These are phyloP conservation scores for Ophiostoma sp. DNA, from an alignment of 2,329 filamentous ascomycete genomes.

Conservation along the genomic window DNA sequence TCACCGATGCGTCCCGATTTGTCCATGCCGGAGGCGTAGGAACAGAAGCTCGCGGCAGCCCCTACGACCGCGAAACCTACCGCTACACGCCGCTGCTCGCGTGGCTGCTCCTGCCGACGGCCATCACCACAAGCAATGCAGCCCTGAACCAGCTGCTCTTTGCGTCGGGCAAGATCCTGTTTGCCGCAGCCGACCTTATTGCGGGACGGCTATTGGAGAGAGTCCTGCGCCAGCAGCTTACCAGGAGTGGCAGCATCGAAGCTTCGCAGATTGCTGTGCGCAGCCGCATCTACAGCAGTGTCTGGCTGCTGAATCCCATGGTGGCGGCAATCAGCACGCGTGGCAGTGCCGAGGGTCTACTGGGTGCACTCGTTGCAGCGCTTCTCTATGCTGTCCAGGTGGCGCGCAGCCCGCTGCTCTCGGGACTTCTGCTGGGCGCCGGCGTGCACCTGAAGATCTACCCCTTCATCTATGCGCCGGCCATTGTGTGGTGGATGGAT, in stretches of 20 bases:
- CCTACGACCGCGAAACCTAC: constrained; percentile 89
- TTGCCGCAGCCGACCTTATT: constrained; percentile 74
- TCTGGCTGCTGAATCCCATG: constrained; percentile 97
- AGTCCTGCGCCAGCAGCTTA: constrained; percentile 31
- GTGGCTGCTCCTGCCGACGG: constrained; percentile 82
- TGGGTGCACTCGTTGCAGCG: constrained; percentile 77
- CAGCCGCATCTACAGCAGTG: constrained; percentile 67
- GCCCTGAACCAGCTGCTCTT: constrained; percentile 50
- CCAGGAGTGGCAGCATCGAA: neutral
- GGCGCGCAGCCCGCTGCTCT: constrained; percentile 54
- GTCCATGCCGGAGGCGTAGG: constrained; percentile 41
- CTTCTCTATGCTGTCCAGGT: constrained; percentile 73
- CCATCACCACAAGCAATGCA: constrained; percentile 43
- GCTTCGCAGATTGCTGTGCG: constrained; percentile 35
- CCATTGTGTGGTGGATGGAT: constrained; percentile 77
- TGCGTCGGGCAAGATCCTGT: constrained; percentile 80
- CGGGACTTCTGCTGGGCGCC: constrained; percentile 71
- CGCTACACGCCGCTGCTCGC: constrained; percentile 92
- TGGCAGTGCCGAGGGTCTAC: constrained; percentile 84
- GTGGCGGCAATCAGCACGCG: constrained; percentile 94
- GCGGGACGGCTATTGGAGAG: constrained; percentile 71
- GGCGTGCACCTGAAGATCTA: constrained; percentile 98
- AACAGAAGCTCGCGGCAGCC: constrained; percentile 38
- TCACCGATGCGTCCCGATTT: constrained; percentile 88
- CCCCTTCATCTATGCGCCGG: constrained; percentile 87